Base-by-base conservation (phyloP, 495 filamentous ascomycete species). In the Stereocaulon alpinum region DNA sequence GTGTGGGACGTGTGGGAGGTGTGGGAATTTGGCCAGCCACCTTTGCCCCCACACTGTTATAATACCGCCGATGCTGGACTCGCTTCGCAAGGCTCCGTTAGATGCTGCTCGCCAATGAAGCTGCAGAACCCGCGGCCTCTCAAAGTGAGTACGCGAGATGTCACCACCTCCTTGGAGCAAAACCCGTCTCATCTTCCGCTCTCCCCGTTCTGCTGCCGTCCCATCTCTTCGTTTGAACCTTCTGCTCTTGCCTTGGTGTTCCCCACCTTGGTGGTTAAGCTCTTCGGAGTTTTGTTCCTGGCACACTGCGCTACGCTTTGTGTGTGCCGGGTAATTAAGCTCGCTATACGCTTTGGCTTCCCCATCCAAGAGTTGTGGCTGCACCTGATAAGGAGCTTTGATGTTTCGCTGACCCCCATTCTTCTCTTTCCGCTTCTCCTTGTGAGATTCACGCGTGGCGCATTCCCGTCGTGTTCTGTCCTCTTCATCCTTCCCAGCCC, bases 331-430 rank as follows among this genome's bases (percentile, higher is more conserved):
- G n/a, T 2, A 22, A 45, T 37, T 22, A 57, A 51, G 32, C 18
- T 22, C 12, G 17, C 40, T 17, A 34, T 48, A 32, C 44, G 40
- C 43, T 18, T 34, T 59, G 45, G 56, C 37, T 41, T 51, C 29
- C 37, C 29, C 24, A 43, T 51, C 27, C 47, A 15, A 32, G 27
- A 43, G 20, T 40, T 59, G 47, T 59, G 56, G 56, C 56, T 59
- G 56, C 56, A 59, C 51, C 22, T 59, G 37, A 32, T 41, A 32
- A 51, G 32, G 10, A 22, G 47, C 47, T 34, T 42, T 40, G 20
- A 3, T 27, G 29, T 15, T 34, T 22, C 37, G 47, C 24, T 12
- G 30, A 48, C 47, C 49, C 45, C 18, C 56, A 18, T 59, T 5
- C 14, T 22, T 18, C 34, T 34, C 49, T 18, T 10, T 59, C 32